phyloP scores from a whole-genome alignment of 2,329 filamentous ascomycete genomes.

The Fusarium luffae region DNA sequence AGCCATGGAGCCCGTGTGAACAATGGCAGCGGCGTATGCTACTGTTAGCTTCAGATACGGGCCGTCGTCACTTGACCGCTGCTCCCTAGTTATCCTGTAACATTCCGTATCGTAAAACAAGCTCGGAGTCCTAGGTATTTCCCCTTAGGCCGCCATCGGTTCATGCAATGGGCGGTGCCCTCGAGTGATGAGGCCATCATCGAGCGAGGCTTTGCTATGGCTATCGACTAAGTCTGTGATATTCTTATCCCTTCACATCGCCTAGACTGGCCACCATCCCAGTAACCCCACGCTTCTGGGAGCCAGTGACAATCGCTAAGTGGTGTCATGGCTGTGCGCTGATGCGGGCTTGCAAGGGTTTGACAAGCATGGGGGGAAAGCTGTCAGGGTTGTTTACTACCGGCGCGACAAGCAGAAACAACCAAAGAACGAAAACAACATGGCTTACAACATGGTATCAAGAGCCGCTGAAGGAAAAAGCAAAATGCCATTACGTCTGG shows the following conservation, averaged over 20 bases:
- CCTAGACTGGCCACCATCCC: conserved; percentile 36
- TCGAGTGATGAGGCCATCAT: conserved; percentile 44
- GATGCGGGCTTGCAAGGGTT: conserved; percentile 26
- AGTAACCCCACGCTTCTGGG: conserved; percentile 42
- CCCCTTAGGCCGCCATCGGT: conserved; percentile 41
- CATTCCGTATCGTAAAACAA: conserved; percentile 13
- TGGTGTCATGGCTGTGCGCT: conserved; percentile 43
- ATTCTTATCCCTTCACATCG: conserved; percentile 33
- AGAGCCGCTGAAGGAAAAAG: conserved; percentile 30
- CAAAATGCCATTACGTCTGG: conserved; percentile 28
- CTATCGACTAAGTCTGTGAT: conserved; percentile 29
- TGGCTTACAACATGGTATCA: conserved; percentile 15
- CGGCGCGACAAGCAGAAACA: conserved; percentile 35
- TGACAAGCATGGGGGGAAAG: conserved; percentile 11
- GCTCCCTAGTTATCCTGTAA: conserved; percentile 31
- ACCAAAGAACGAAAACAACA: conserved; percentile 22
- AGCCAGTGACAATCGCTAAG: conserved; percentile 36
- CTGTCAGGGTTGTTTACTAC: conserved; percentile 18
- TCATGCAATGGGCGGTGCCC: conserved; percentile 37
- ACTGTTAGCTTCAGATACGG: conserved; percentile 38
- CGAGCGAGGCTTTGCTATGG: conserved; percentile 25
- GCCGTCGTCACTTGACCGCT: conserved; percentile 45
- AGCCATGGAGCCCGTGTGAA: conserved; percentile 40
- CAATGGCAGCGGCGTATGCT: conserved; percentile 28
- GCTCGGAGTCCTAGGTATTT: conserved; percentile 15